Evolutionary conservation across 768 basidiomycete genomes (phyloP).

Genomic region (Lactarius akahatsu): DNA sequence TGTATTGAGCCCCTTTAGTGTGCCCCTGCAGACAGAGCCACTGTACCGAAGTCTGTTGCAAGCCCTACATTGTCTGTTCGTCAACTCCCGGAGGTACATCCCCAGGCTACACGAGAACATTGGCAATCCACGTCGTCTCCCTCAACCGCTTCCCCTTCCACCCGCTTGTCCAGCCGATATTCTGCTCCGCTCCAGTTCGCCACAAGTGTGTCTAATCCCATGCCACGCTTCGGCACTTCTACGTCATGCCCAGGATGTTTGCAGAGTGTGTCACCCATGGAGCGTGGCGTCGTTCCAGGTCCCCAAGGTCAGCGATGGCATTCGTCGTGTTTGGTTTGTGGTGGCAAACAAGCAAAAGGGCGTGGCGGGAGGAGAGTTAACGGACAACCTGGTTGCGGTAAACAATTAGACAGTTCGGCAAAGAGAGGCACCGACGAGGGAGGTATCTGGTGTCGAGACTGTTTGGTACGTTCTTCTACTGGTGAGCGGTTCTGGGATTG

Average conservation of each 20-base stretch:
- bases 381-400: constrained; percentile 74
- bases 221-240: constrained; percentile 60
- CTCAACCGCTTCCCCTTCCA: constrained; percentile 30
- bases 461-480: constrained; percentile 49
- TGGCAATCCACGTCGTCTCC: constrained; percentile 31
- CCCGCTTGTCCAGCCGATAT: constrained; percentile 41
- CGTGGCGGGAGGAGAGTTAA: constrained; percentile 48
- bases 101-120: constrained; percentile 15
- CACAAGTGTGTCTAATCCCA: constrained; percentile 36
- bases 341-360: constrained; percentile 57
- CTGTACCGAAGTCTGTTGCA: constrained; percentile 33
- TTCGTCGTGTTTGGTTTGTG: constrained; percentile 72
- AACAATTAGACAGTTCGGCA: constrained; percentile 79
- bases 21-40: constrained; percentile 46
- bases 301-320: constrained; percentile 85
- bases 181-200: constrained; percentile 43
- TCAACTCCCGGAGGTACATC: constrained; percentile 19
- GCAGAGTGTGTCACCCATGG: constrained; percentile 76
- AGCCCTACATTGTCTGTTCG: constrained; percentile 15
- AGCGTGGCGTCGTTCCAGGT: constrained; percentile 80
- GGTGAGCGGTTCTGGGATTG: not conserved
- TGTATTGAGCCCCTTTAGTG: constrained; percentile 38
- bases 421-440: constrained; percentile 64
- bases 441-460: constrained; percentile 81
- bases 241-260: constrained; percentile 74